Conservation (phyloP, 306 rosid genomes). For the Crataegus laevigata region DNA sequence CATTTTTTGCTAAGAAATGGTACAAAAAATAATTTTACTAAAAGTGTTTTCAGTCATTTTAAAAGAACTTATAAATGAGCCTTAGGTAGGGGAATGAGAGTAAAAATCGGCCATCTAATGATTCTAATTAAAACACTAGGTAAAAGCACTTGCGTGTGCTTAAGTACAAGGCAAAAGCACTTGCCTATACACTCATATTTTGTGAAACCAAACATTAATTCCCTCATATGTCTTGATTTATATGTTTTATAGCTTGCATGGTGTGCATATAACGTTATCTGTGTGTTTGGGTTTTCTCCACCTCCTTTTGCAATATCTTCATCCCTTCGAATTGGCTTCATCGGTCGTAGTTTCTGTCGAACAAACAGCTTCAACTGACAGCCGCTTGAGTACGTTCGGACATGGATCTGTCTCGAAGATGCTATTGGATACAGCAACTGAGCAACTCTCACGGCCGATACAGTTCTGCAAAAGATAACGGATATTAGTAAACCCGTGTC, state of each 20-base stretch:
- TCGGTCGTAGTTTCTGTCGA: constrained; percentile 16
- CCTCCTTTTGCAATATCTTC: constrained; percentile 6
- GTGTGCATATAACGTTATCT: neutral
- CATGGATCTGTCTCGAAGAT: constrained; percentile 37
- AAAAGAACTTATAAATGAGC: too few species aligned
- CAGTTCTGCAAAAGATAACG: constrained; percentile 24
- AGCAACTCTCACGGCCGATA: constrained; percentile 29
- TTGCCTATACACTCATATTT: neutral
- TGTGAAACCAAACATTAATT: neutral
- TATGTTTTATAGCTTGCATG: neutral
- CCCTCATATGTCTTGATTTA: neutral
- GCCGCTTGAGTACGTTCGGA: constrained; percentile 26
- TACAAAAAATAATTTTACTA: too few species aligned
- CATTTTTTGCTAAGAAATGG: too few species aligned
- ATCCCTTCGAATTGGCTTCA: constrained; percentile 12
- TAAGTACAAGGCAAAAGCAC: neutral
- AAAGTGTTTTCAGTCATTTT: too few species aligned
- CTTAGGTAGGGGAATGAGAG: neutral
- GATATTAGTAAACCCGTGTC: neutral
- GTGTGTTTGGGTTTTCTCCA: neutral
- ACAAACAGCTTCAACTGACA: constrained; percentile 33
- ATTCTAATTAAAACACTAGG: neutral
- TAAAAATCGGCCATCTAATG: neutral
- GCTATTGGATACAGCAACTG: constrained; percentile 15
- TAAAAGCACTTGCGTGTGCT: neutral